Evolutionary conservation across 2,329 filamentous ascomycete genomes (phyloP).

Genomic region (Neospermospora avenae): DNA sequence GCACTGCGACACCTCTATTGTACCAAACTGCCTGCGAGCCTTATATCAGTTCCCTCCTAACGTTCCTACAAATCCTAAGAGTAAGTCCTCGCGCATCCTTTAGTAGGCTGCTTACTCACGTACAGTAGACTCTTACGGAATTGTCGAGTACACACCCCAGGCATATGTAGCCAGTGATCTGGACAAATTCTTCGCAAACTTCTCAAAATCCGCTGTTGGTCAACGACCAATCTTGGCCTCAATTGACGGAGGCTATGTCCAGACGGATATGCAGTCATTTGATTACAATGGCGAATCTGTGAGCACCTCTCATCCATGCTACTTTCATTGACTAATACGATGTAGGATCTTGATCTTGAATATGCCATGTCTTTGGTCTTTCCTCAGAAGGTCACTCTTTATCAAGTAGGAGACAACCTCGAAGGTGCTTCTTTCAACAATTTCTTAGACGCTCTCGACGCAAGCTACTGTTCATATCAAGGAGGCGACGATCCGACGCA

Average conservation of each 20-base stretch:
- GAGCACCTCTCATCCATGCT: background rate
- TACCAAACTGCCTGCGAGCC: slow-evolving; percentile 19
- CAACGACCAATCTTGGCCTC: slow-evolving; percentile 43
- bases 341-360: slow-evolving; percentile 47
- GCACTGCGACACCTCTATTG: slow-evolving; percentile 23
- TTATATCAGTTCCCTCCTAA: slow-evolving; percentile 5
- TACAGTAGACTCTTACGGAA: slow-evolving; percentile 43
- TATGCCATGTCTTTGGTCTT: slow-evolving; percentile 52
- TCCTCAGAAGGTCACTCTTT: slow-evolving; percentile 45
- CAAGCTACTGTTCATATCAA: slow-evolving; percentile 28
- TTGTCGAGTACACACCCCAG: slow-evolving; percentile 51
- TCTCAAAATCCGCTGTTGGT: slow-evolving; percentile 40
- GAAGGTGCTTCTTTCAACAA: slow-evolving; percentile 18
- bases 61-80: background rate
- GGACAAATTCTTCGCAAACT: slow-evolving; percentile 45
- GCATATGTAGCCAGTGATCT: slow-evolving; percentile 50
- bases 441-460: slow-evolving; percentile 13
- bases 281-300: slow-evolving; percentile 45
- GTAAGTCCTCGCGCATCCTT: background rate
- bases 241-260: slow-evolving; percentile 47
- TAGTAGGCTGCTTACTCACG: background rate
- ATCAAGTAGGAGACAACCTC: slow-evolving; percentile 13
- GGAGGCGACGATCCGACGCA: slow-evolving; percentile 31
- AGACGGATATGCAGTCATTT: slow-evolving; percentile 39
- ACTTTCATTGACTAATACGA: background rate